phyloP scores from a whole-genome alignment of 352 stramenopile species.

The Hyaloperonospora arabidopsidis region DNA sequence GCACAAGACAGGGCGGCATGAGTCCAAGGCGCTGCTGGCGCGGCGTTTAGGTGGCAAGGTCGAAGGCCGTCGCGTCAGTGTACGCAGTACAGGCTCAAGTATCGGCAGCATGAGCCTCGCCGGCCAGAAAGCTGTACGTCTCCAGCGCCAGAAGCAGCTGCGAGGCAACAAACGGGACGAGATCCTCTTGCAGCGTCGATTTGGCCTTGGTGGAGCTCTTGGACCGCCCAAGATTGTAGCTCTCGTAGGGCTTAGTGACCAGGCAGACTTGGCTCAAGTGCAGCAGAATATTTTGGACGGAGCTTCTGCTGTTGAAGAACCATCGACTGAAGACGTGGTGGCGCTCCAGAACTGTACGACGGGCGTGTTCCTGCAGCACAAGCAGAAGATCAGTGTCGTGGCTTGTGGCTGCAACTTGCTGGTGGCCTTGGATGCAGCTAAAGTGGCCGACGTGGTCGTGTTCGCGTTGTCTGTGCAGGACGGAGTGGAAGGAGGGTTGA shows the following conservation, averaged over 20 bases:
- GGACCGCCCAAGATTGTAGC: conserved; percentile 81
- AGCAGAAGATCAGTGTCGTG: conserved; percentile 84
- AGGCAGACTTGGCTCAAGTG: conserved; percentile 54
- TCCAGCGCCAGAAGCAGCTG: conserved; percentile 80
- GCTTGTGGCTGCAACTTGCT: conserved; percentile 79
- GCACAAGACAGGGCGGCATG: conserved; percentile 83
- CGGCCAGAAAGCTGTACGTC: conserved; percentile 63
- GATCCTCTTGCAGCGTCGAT: conserved; percentile 74
- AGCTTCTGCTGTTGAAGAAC: conserved; percentile 50
- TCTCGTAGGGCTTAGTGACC: conserved; percentile 68
- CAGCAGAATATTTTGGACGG: conserved; percentile 60
- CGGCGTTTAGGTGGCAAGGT: conserved; percentile 71
- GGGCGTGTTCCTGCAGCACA: conserved; percentile 72
- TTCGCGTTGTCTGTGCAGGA: conserved; percentile 68
- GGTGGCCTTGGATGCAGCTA: conserved; percentile 74
- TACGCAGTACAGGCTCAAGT: conserved; percentile 33
- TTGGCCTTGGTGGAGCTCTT: conserved; percentile 55
- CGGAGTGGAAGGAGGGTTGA: conserved; percentile 80
- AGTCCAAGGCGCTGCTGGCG: conserved; percentile 68
- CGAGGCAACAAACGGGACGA: conserved; percentile 83
- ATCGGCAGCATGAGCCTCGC: conserved; percentile 42
- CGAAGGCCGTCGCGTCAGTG: conserved; percentile 39
- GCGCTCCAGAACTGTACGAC: conserved; percentile 58
- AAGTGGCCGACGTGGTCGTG: conserved; percentile 80
- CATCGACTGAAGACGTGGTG: conserved; percentile 28